Percentiles rank a stretch among this genome's conserved stretches.
Evolutionary conservation across 495 filamentous ascomycete genomes (phyloP).

Genomic region (Trypethelium eluteriae): DNA sequence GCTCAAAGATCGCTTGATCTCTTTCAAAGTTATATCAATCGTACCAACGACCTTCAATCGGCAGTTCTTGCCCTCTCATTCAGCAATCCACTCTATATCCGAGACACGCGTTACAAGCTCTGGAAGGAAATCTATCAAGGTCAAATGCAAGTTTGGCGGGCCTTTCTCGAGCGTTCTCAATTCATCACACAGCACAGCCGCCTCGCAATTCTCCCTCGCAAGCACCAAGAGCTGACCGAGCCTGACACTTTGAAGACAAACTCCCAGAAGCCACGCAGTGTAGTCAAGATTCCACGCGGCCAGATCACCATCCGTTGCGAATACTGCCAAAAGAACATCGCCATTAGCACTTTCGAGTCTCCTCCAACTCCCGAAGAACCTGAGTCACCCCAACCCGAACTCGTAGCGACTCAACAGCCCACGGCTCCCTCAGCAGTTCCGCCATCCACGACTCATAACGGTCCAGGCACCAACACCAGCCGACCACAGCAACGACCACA

Average conservation of each 20-base stretch:
- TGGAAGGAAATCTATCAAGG: conserved; percentile 79
- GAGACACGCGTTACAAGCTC: conserved; percentile 62
- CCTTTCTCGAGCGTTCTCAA: conserved; percentile 54
- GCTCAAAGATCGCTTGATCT: conserved; percentile 70
- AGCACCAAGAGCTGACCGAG: conserved; percentile 25
- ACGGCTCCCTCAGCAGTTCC: not conserved
- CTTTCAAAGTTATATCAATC: conserved; percentile 78
- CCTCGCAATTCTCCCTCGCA: conserved; percentile 18
- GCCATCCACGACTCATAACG: not conserved
- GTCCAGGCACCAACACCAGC: conserved; percentile 43
- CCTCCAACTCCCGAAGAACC: conserved; percentile 8
- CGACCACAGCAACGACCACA: not conserved
- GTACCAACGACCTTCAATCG: conserved; percentile 83
- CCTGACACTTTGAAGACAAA: conserved; percentile 11
- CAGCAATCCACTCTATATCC: conserved; percentile 72
- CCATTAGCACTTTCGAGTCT: conserved; percentile 25
- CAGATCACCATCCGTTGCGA: conserved; percentile 79
- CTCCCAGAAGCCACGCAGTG: conserved; percentile 53
- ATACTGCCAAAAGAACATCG: conserved; percentile 58
- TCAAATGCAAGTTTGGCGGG: conserved; percentile 68
- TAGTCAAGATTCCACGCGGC: conserved; percentile 56
- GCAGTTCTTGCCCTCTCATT: conserved; percentile 76
- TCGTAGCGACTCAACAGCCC: conserved; percentile 15
- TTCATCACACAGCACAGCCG: conserved; percentile 42
- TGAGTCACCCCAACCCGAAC: not conserved